Percentiles rank a stretch among this genome's conserved stretches.
These are phyloP conservation scores for Cunninghamia lanceolata DNA, from an alignment of 75 land plant genomes.

Conservation along the genomic window DNA sequence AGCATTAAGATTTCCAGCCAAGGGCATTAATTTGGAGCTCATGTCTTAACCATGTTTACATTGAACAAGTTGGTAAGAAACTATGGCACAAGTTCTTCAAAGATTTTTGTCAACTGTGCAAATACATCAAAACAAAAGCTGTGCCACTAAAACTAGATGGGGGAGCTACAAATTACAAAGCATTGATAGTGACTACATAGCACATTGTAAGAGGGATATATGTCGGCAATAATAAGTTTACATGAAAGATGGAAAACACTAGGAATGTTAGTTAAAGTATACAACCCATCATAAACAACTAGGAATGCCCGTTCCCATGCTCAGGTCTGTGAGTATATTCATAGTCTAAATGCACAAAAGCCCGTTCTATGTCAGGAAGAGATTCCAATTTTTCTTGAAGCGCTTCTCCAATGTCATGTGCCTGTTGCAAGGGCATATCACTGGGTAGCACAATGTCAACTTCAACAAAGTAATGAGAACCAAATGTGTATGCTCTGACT, in stretches of 20 bases:
- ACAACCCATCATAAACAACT: neutral
- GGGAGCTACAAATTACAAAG: neutral
- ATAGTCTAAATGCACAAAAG: conserved; percentile 92
- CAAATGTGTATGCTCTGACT: conserved; percentile 94
- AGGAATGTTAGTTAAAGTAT: neutral
- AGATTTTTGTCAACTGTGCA: neutral
- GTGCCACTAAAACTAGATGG: neutral
- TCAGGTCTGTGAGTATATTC: conserved; percentile 87
- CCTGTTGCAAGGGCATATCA: conserved; percentile 70
- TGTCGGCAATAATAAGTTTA: neutral
- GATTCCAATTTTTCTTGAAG: conserved; percentile 89
- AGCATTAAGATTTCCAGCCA: neutral
- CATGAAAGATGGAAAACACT: neutral
- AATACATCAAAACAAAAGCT: neutral
- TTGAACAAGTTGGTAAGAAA: neutral
- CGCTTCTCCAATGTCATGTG: conserved; percentile 92
- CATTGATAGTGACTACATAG: neutral
- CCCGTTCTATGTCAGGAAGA: conserved; percentile 86
- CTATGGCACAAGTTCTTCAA: neutral
- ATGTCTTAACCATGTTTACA: neutral
- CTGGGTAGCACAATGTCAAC: conserved; percentile 89
- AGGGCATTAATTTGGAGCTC: neutral
- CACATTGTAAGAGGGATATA: neutral
- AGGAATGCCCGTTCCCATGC: conserved; percentile 25
- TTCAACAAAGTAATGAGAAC: conserved; percentile 93